Evolutionary conservation across 2,329 filamentous ascomycete species (phyloP).

Genomic region (Ceratocystis alfenasii): DNA sequence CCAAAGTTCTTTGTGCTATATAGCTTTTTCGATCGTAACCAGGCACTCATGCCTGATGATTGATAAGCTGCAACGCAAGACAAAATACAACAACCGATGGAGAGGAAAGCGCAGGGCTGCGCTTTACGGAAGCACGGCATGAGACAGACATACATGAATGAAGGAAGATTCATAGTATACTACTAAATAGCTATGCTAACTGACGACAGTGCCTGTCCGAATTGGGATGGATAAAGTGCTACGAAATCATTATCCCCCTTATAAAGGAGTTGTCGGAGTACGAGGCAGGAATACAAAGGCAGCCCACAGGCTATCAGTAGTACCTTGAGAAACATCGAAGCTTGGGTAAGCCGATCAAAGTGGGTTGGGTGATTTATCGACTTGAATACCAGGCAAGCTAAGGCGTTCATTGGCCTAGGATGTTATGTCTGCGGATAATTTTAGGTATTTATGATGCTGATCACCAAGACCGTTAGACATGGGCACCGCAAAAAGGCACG

Average conservation of each 20-base stretch:
- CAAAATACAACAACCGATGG: not conserved
- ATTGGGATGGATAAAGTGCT: not conserved
- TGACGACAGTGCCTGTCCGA: not conserved
- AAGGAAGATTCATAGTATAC: not conserved
- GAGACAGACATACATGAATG: not conserved
- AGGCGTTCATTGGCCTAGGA: not conserved
- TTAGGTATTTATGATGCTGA: not conserved
- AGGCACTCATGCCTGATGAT: not conserved
- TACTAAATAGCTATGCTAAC: not conserved
- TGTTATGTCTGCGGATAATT: not conserved
- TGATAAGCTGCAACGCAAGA: not conserved
- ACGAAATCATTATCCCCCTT: not conserved
- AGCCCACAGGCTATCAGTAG: not conserved
- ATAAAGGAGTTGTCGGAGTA: not conserved
- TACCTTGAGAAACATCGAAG: not conserved
- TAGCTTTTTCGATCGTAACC: not conserved
- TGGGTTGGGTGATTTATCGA: not conserved
- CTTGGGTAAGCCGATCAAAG: not conserved
- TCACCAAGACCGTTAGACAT: not conserved
- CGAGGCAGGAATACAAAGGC: not conserved
- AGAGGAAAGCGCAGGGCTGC: not conserved
- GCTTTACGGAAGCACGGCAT: not conserved
- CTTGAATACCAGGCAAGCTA: not conserved
- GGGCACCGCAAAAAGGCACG: not conserved
- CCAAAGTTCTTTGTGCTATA: too few species aligned